Evolutionary conservation across 306 rosid genomes (phyloP).

Genomic region (Dalbergia cochinchinensis): DNA sequence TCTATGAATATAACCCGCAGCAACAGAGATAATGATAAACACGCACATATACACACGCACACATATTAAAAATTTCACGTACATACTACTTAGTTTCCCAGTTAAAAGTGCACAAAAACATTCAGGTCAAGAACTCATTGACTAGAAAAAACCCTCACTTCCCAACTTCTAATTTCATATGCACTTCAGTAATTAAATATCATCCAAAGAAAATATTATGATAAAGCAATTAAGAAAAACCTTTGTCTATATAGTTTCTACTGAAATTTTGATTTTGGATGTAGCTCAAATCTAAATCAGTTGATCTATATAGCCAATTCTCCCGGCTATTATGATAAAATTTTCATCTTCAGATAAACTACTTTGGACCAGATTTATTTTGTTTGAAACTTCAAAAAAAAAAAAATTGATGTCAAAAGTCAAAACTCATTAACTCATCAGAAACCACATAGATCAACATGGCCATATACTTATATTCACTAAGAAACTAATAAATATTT

Average conservation of each 20-base stretch:
- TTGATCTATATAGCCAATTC: neutral
- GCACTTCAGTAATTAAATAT: neutral
- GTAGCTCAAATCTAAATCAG: neutral
- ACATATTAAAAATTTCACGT: no score
- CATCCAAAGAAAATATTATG: neutral
- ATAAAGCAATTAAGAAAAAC: neutral
- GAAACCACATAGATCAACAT: conserved; percentile 20
- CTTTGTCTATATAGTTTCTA: neutral
- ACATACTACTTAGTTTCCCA: no score
- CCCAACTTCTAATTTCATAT: neutral
- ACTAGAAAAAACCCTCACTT: neutral
- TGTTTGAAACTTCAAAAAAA: neutral
- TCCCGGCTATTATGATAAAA: no score
- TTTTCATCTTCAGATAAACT: neutral
- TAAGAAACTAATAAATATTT: neutral
- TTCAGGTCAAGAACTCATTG: no score
- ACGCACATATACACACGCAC: no score
- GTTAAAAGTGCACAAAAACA: no score
- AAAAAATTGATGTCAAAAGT: no score
- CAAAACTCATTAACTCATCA: conserved; percentile 38
- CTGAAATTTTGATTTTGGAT: neutral
- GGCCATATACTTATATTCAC: neutral
- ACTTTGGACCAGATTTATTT: neutral
- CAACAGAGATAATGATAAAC: no score
- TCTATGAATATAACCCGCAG: no score